These are phyloP conservation scores for Naganishia randhawae DNA, from an alignment of 768 basidiomycete genomes.

Conservation along the genomic window DNA sequence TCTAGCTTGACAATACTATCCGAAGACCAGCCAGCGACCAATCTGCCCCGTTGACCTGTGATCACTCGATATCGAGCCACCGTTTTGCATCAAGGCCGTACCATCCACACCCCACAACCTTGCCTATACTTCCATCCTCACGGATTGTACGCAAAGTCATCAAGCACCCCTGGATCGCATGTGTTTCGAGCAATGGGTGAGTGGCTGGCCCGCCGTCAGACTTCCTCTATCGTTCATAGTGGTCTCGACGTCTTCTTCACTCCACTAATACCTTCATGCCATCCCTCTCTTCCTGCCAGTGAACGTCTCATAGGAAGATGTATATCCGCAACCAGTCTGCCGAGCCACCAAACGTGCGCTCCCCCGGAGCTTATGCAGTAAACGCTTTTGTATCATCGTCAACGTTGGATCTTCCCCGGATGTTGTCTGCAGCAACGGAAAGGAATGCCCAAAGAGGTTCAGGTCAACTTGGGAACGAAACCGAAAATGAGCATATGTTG, in stretches of 20 bases:
- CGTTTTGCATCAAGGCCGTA: no score
- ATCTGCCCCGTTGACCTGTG: no score
- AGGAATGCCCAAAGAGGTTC: neutral
- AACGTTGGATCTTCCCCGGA: neutral
- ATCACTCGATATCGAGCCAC: no score
- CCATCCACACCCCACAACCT: neutral
- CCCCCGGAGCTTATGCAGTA: no score
- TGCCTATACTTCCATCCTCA: neutral
- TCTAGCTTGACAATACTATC: no score
- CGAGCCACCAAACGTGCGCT: neutral
- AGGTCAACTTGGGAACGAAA: neutral
- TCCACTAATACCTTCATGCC: no score
- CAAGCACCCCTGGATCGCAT: neutral
- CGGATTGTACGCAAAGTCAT: neutral
- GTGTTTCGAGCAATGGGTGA: neutral
- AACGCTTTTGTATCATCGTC: neutral
- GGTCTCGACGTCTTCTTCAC: no score
- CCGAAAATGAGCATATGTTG: neutral
- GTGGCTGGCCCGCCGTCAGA: neutral
- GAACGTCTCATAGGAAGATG: slow-evolving; percentile 2
- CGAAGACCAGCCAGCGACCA: no score
- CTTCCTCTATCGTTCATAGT: neutral
- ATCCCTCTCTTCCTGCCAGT: neutral
- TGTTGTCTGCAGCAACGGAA: neutral
- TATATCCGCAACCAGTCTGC: neutral